Evolutionary conservation across 2,329 filamentous ascomycete genomes (phyloP).

Genomic region (Stagonosporopsis chrysanthemi): DNA sequence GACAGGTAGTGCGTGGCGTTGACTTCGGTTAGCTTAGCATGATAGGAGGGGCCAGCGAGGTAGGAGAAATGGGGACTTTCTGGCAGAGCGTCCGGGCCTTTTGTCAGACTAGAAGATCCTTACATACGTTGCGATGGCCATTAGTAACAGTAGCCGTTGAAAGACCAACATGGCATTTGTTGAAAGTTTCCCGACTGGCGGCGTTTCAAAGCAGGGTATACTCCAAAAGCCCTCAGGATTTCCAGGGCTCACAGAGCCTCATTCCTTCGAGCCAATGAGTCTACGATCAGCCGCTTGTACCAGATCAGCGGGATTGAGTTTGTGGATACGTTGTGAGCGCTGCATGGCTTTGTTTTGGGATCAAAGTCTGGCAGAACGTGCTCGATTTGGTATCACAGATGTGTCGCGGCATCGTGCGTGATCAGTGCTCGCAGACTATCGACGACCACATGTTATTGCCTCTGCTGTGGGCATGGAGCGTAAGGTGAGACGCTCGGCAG

Average conservation of each 20-base stretch:
- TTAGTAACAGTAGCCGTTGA: neutral
- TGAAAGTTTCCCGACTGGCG: neutral
- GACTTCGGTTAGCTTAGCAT: neutral
- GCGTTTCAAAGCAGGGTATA: neutral
- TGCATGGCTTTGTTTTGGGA: conserved; percentile 1
- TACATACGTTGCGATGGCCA: neutral
- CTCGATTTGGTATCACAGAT: neutral
- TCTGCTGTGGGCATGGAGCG: neutral
- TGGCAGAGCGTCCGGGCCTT: neutral
- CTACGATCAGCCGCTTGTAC: conserved; percentile 8
- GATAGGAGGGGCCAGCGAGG: neutral
- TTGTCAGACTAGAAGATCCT: neutral
- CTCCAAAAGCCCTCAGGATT: neutral
- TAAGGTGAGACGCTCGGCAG: conserved; percentile 2
- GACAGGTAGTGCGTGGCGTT: conserved; percentile 1
- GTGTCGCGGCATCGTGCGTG: conserved; percentile 2
- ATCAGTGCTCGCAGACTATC: neutral
- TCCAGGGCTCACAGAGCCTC: conserved; percentile 17
- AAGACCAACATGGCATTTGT: neutral
- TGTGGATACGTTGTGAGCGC: conserved; percentile 3
- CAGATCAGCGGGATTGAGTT: conserved; percentile 6
- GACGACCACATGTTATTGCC: no score
- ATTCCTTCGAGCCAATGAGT: conserved; percentile 4
- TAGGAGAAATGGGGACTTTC: neutral
- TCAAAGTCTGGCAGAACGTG: neutral